A percentile compares a stretch with the other conserved stretches of the same genome.
Conservation (phyloP, 2,329 filamentous ascomycete genomes). For the Coleophoma crateriformis region DNA sequence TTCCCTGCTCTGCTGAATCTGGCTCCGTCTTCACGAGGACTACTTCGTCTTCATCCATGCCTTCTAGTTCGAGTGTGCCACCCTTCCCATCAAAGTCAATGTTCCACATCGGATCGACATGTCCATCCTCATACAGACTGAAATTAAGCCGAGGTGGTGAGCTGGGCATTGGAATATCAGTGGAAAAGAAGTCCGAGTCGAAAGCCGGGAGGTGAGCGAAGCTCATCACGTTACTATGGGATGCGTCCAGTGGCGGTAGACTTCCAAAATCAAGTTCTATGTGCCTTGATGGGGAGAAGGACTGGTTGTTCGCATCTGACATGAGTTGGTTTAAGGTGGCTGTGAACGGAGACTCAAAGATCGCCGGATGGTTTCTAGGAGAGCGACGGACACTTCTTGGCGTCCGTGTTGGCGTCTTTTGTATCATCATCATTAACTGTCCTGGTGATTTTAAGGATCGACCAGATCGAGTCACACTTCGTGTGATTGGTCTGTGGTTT, state of each 20-base stretch:
- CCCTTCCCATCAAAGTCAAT: constrained; percentile 7
- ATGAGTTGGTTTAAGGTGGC: constrained; percentile 25
- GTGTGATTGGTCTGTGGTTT: constrained; percentile 23
- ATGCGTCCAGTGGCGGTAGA: constrained; percentile 18
- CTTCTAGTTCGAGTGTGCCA: neutral
- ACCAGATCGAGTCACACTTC: constrained; percentile 23
- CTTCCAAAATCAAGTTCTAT: constrained; percentile 26
- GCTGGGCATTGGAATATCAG: constrained; percentile 38
- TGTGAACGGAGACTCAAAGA: constrained; percentile 29
- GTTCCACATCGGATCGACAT: constrained; percentile 22
- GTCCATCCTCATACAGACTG: constrained; percentile 23
- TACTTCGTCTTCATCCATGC: neutral
- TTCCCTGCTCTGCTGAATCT: neutral
- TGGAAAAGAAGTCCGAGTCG: constrained; percentile 34
- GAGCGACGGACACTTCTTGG: constrained; percentile 18
- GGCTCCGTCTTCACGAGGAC: constrained; percentile 16
- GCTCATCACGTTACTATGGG: constrained; percentile 11
- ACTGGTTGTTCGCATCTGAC: constrained; percentile 20
- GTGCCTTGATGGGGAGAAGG: constrained; percentile 17
- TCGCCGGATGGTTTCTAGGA: constrained; percentile 17
- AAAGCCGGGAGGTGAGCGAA: constrained; percentile 18
- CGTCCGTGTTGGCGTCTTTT: constrained; percentile 21
- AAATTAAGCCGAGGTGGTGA: constrained; percentile 33
- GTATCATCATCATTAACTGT: constrained; percentile 15
- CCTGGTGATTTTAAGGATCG: constrained; percentile 21